A percentile compares a stretch with the other conserved stretches of the same genome.
Conservation (phyloP, 768 basidiomycete species). For the Termitomyces sp. region DNA sequence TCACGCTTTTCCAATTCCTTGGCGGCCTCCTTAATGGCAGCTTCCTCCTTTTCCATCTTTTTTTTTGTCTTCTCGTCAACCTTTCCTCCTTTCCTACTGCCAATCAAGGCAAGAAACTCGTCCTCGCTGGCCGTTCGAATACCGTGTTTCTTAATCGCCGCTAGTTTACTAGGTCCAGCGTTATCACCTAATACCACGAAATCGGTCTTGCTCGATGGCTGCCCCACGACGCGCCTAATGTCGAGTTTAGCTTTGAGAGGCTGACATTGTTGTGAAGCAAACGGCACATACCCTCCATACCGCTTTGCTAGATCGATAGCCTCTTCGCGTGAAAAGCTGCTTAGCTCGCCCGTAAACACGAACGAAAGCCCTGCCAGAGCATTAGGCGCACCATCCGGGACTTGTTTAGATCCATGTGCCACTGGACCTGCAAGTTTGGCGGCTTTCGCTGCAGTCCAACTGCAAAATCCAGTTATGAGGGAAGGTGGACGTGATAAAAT, state of each 20-base stretch:
- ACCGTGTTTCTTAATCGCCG: slow-evolving; percentile 77
- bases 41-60: slow-evolving; percentile 77
- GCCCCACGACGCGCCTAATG: slow-evolving; percentile 76
- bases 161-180: slow-evolving; percentile 88
- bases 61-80: slow-evolving; percentile 80
- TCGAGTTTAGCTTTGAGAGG: not conserved
- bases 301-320: slow-evolving; percentile 87
- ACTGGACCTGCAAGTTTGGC: slow-evolving; percentile 58
- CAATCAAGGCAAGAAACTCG: slow-evolving; percentile 80
- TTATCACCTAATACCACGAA: slow-evolving; percentile 87
- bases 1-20: slow-evolving; percentile 78
- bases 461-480: slow-evolving; percentile 7
- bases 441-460: slow-evolving; percentile 48
- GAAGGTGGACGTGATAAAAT: not conserved
- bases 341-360: slow-evolving; percentile 94
- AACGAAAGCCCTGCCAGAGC: slow-evolving; percentile 85
- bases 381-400: slow-evolving; percentile 67
- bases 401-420: slow-evolving; percentile 65
- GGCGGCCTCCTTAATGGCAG: slow-evolving; percentile 68
- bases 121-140: slow-evolving; percentile 82
- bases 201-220: slow-evolving; percentile 87
- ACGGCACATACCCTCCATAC: slow-evolving; percentile 75
- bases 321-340: slow-evolving; percentile 84
- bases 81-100: slow-evolving; percentile 54
- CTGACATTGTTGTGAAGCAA: not conserved